Evolutionary conservation across 139 green algal species (phyloP).

Genomic region (Volvox reticuliferus): DNA sequence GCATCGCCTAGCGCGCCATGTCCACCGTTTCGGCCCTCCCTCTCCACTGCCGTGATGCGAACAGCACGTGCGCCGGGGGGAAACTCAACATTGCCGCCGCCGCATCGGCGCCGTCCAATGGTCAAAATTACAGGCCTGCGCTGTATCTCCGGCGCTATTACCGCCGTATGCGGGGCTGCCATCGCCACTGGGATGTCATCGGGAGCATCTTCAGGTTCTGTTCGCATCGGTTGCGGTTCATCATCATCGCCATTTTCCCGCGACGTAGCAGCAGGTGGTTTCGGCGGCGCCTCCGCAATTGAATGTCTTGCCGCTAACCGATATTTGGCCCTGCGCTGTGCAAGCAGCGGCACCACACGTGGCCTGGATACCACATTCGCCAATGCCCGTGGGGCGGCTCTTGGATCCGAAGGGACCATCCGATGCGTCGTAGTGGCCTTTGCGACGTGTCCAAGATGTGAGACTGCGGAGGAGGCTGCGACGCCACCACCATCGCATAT

Average conservation of each 20-base stretch:
- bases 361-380: not conserved
- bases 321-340: conserved; percentile 12
- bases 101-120: not conserved
- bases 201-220: too few species aligned
- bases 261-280: not conserved
- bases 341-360: not conserved
- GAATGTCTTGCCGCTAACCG: not conserved
- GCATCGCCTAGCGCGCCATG: not conserved
- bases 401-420: too few species aligned
- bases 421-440: too few species aligned
- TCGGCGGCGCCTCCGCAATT: not conserved
- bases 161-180: not conserved
- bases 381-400: not conserved
- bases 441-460: too few species aligned
- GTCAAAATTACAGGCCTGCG: not conserved
- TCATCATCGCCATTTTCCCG: too few species aligned
- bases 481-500: too few species aligned
- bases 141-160: not conserved
- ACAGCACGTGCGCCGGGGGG: too few species aligned
- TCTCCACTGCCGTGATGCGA: not conserved
- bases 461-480: too few species aligned
- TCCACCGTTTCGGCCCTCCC: not conserved
- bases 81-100: not conserved
- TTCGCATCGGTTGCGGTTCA: too few species aligned
- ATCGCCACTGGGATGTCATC: not conserved